Conservation (phyloP, 177 flowering plant species). For the Vitis hybrid region DNA sequence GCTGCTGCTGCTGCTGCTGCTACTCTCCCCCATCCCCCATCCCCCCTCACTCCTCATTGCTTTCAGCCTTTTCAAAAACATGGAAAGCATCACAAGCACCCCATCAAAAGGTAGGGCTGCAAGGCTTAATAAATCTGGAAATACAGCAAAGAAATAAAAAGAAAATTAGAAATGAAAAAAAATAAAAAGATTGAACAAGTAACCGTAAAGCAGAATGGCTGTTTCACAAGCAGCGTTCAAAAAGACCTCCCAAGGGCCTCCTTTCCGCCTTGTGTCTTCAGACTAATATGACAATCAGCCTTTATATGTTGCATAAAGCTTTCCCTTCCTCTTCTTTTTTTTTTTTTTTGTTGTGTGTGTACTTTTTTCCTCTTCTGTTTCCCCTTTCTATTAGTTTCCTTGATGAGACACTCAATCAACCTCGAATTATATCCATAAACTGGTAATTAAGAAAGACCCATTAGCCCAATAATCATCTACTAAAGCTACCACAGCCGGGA, state of each 20-base stretch:
- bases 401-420: slow-evolving; percentile 7
- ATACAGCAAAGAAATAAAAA: slow-evolving; percentile 1
- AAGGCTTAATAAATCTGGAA: background rate
- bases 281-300: slow-evolving; percentile 6
- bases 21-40: background rate
- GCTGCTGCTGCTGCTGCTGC: no score
- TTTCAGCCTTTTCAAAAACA: slow-evolving; percentile 24
- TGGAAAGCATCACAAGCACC: slow-evolving; percentile 31
- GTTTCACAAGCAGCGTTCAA: slow-evolving; percentile 3
- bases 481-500: background rate
- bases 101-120: slow-evolving; percentile 35
- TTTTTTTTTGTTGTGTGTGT: no score
- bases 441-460: slow-evolving; percentile 7
- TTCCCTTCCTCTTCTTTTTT: background rate
- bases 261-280: background rate
- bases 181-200: background rate
- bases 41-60: slow-evolving; percentile 5
- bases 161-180: background rate
- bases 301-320: slow-evolving; percentile 10
- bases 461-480: background rate
- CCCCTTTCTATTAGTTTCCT: background rate
- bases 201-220: background rate
- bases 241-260: slow-evolving; percentile 8
- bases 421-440: slow-evolving; percentile 8
- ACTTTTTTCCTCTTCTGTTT: background rate